Base-by-base conservation (phyloP, 331 rosid genomes). In the Saraca asoca region DNA sequence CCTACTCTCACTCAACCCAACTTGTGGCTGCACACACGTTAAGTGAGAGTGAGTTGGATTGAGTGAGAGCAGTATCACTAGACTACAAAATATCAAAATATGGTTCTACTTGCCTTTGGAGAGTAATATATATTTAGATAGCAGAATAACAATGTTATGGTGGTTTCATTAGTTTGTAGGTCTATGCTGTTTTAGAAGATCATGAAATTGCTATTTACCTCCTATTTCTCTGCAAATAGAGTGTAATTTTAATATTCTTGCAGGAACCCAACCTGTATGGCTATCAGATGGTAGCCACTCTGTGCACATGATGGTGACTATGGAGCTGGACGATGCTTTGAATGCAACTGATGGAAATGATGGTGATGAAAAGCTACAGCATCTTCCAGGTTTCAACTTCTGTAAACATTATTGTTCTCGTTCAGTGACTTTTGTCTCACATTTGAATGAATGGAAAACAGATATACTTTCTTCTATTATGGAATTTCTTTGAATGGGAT, bases 211-310 rank as follows among this genome's bases (percentile, higher is more conserved):
- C n/a, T n/a, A n/a, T n/a, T n/a, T n/a, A n/a, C n/a, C n/a, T n/a
- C n/a, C n/a, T n/a, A n/a, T n/a, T n/a, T n/a, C n/a, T 12, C 24
- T 35, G 70, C 52, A 20, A 48, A 68, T 77, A 62, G 61, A 71
- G 45, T 56, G 15, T 44, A 0, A 13, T 50, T 68, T 11, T 51
- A 19, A 66, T 65, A 45, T 43, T 12, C 70, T 74, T 80, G 77
- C 83, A 88, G 97, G 79, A 72, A 66, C 85, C 48, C 97, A 81
- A 61, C 78, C 84, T 74, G 81, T 84, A 51, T 91, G 96, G 97
- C 76, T 85, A 55, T 84, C 96, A 71, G 94, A 88, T 81, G 94
- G 96, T 68, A 49, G 51, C 57, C 80, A 81, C 70, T 84, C 96
- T 58, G 82, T 82, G 69, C 84, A 88, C 45, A 51, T 82, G 86